These are phyloP conservation scores for Coemansia sp. DNA, from an alignment of 192 early-diverging fungal genomes.

Conservation along the genomic window DNA sequence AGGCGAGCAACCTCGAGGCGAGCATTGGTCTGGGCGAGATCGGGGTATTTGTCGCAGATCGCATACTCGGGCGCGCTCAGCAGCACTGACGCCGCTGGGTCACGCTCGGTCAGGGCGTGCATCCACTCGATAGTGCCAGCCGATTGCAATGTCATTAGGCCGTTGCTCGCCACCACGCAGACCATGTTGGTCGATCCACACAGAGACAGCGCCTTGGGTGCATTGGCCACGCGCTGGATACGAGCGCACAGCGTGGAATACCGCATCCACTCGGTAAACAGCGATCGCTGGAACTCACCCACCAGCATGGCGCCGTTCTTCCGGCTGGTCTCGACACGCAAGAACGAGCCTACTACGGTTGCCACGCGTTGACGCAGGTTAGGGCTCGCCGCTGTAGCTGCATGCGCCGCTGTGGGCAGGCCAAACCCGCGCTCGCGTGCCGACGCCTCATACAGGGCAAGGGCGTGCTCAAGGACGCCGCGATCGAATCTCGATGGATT, in stretches of 20 bases:
- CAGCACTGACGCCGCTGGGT: conserved; percentile 35
- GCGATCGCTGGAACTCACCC: conserved; percentile 36
- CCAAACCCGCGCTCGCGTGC: conserved; percentile 44
- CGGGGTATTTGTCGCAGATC: conserved; percentile 22
- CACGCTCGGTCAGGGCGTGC: conserved; percentile 26
- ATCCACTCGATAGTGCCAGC: conserved; percentile 47
- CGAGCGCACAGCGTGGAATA: conserved; percentile 52
- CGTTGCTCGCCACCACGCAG: conserved; percentile 31
- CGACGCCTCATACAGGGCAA: conserved; percentile 34
- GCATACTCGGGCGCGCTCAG: conserved; percentile 25
- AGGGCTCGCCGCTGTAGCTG: conserved; percentile 22
- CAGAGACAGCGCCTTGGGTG: conserved; percentile 40
- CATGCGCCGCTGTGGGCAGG: conserved; percentile 23
- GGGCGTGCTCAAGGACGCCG: conserved; percentile 43
- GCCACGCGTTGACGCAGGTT: conserved; percentile 41
- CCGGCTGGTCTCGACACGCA: conserved; percentile 28
- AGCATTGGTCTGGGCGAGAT: conserved; percentile 27
- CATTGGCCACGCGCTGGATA: conserved; percentile 39
- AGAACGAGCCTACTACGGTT: conserved; percentile 34
- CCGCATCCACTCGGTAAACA: conserved; percentile 60
- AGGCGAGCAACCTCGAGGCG: conserved; percentile 28
- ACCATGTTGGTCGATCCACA: conserved; percentile 40
- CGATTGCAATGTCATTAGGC: conserved; percentile 19
- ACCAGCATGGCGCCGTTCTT: conserved; percentile 21
- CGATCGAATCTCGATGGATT: conserved; percentile 48